phyloP scores from a whole-genome alignment of 257 asterid species.

The Vinca minor region DNA sequence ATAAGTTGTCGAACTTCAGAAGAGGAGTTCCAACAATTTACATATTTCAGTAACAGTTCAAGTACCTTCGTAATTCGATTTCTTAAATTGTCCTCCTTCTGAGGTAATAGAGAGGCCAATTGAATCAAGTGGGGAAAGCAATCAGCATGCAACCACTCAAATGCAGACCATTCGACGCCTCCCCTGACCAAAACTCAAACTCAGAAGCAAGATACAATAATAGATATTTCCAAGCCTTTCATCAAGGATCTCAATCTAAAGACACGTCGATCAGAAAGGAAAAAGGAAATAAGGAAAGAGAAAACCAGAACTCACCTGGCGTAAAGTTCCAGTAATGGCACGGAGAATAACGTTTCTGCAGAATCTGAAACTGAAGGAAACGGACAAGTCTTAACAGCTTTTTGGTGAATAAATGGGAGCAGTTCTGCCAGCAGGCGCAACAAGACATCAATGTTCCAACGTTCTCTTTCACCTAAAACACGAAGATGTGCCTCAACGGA shows the following conservation, averaged over 20 bases:
- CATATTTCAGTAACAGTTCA: conserved; percentile 1
- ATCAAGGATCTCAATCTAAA: not conserved
- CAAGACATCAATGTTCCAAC: conserved; percentile 85
- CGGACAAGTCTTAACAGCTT: conserved; percentile 75
- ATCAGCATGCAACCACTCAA: conserved; percentile 81
- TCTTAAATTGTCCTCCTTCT: conserved; percentile 84
- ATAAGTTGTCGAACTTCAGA: not conserved
- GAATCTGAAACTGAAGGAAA: conserved; percentile 52
- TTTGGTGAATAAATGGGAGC: conserved; percentile 61
- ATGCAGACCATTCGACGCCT: conserved; percentile 70
- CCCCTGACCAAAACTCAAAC: conserved; percentile 50
- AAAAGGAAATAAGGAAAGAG: not conserved
- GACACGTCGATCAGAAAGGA: conserved; percentile 5
- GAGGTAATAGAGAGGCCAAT: conserved; percentile 74
- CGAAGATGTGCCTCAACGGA: conserved; percentile 92
- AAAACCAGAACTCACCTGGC: conserved; percentile 49
- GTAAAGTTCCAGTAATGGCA: conserved; percentile 58
- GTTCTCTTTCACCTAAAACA: conserved; percentile 94
- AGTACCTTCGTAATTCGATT: conserved; percentile 71
- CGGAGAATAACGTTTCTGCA: conserved; percentile 36
- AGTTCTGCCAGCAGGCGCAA: conserved; percentile 71
- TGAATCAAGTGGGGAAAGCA: conserved; percentile 85
- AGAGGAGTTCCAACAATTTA: not conserved
- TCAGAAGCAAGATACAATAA: conserved; percentile 8
- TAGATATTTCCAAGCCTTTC: conserved; percentile 2